Evolutionary conservation across 805 yeast genomes (phyloP).

Genomic region (Candida krabiensis): DNA sequence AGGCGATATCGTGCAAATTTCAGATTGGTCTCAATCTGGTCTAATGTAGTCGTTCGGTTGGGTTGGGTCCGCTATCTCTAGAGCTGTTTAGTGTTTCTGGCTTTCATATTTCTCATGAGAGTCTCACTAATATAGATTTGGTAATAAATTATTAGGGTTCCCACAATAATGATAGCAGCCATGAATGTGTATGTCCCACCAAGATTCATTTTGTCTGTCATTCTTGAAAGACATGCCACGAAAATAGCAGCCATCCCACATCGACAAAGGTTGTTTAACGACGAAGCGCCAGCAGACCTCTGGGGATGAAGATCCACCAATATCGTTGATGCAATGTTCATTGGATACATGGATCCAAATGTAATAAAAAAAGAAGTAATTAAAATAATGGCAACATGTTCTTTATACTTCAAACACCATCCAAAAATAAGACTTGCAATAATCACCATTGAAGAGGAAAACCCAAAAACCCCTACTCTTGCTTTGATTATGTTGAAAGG

Average conservation of each 20-base stretch:
- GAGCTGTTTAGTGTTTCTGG: too few relatives aligned
- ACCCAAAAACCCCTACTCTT: slow-evolving; percentile 47
- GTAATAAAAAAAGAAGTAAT: slow-evolving; percentile 60
- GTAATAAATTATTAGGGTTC: slow-evolving; percentile 12
- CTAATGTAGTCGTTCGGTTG: too few relatives aligned
- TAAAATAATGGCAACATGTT: slow-evolving; percentile 54
- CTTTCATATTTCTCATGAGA: too few relatives aligned
- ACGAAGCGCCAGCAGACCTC: slow-evolving; percentile 70
- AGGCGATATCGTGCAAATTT: too few relatives aligned
- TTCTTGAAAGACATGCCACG: slow-evolving; percentile 62
- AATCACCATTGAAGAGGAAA: slow-evolving; percentile 41
- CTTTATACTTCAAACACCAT: slow-evolving; percentile 61
- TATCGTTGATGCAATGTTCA: slow-evolving; percentile 61
- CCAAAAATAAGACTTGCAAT: slow-evolving; percentile 56
- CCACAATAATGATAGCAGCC: slow-evolving; percentile 44
- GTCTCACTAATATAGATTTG: slow-evolving; percentile 22
- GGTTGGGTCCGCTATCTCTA: too few relatives aligned
- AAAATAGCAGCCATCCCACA: slow-evolving; percentile 74
- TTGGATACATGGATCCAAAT: slow-evolving; percentile 54
- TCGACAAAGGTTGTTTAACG: slow-evolving; percentile 69
- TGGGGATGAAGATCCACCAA: slow-evolving; percentile 76
- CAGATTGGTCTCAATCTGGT: too few relatives aligned
- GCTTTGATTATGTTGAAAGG: slow-evolving; percentile 56
- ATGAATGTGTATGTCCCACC: slow-evolving; percentile 83
- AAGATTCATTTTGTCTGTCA: slow-evolving; percentile 55